Evolutionary conservation across 2,329 filamentous ascomycete species (phyloP), one percentile per base, ranked within the genome.

Genomic region (Paecilomyces niveus): DNA sequence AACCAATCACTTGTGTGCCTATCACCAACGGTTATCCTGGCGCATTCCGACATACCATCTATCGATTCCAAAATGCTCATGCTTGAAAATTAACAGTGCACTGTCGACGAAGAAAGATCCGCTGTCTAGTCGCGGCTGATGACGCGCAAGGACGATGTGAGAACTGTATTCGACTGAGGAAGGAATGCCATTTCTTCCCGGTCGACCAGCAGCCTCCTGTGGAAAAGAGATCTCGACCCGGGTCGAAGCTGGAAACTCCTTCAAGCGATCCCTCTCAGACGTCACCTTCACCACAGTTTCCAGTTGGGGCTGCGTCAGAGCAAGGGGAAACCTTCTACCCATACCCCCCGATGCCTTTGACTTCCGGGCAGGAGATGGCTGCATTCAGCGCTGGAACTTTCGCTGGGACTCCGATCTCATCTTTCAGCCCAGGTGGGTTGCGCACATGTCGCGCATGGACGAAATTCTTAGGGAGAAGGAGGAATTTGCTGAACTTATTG

Each of bases 141-240:
- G 90, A 95, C 65, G 72, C 81, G 9, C 85, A 90, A 68, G 86
- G 87, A 53, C 87, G 92, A 63, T 97, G 93, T 76, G 85, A 89
- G 63, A 96, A 96, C 77, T 97, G 93, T 76, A 96, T 96, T 68
- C 86, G 92, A 53, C 78, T 97, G 70, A 95, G 95, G 74, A 97
- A 96, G 70, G 91, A 96, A 64, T 97, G 93, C 75, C 90, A 89
- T 70, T 97, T 96, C 75, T 89, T 87, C 66, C 90, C 92, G 0
- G 92, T 97, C 22, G 92, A 96, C 63, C 89, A 92, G 70, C 83
- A 85, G 64, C 84, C 83, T 26, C 80, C 81, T 9, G 70, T 79
- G 45, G 77, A 79, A 58, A 79, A 78, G 65, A 78, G 78, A 61
- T 68, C 76, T 49, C 76, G 78, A 31, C 70, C 76, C 22, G 73